A percentile compares a stretch with the other conserved stretches of the same genome.
Conservation (phyloP, 306 rosid genomes). For the Datisca glomerata region DNA sequence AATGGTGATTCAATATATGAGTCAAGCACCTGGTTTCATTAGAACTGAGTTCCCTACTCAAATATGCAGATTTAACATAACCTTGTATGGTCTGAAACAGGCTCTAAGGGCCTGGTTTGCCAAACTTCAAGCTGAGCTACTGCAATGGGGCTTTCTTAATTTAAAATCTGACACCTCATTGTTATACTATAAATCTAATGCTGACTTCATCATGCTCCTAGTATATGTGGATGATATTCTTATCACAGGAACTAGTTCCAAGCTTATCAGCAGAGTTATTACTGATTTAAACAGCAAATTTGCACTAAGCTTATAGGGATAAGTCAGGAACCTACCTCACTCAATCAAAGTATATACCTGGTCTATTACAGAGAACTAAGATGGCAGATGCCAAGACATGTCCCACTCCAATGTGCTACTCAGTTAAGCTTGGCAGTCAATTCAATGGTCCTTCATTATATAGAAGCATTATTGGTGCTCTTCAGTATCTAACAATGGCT, state of each 20-base stretch:
- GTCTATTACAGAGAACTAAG: neutral
- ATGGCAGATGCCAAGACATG: neutral
- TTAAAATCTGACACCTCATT: neutral
- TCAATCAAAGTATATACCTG: no score
- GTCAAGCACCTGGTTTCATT: neutral
- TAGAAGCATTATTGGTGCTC: neutral
- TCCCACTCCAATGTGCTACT: neutral
- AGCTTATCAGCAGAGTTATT: no score
- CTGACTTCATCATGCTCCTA: neutral
- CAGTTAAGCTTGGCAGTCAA: neutral
- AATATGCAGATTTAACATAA: neutral
- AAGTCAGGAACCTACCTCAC: no score
- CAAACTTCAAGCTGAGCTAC: neutral
- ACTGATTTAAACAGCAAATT: no score
- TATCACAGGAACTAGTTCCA: neutral
- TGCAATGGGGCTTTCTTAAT: neutral
- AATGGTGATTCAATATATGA: neutral
- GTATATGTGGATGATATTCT: neutral
- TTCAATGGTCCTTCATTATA: neutral
- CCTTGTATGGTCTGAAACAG: neutral
- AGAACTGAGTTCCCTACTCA: neutral
- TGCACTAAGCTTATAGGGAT: no score
- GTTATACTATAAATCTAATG: no score
- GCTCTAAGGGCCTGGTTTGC: neutral
- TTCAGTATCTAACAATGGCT: neutral